Percentiles rank a stretch among this genome's conserved stretches.
These are phyloP conservation scores for Eucalyptus paniculata DNA, from an alignment of 345 rosid species.

Conservation along the genomic window DNA sequence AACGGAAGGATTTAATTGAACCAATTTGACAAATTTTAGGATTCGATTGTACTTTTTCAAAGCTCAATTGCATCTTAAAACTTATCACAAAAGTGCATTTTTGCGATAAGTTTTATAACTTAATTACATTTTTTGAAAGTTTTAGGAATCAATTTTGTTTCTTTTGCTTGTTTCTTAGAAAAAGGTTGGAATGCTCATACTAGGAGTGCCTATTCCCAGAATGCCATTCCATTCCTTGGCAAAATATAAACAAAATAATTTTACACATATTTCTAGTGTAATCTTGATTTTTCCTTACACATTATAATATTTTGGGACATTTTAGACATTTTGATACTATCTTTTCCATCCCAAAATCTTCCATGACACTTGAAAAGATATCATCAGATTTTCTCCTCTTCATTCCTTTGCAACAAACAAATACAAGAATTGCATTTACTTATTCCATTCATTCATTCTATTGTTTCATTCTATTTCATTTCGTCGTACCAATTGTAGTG, in stretches of 20 bases:
- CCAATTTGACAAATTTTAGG: no score
- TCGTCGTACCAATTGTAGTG: background rate
- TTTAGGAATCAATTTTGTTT: background rate
- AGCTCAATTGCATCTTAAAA: no score
- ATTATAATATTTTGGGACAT: no score
- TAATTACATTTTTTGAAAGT: no score
- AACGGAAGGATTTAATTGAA: fast-evolving
- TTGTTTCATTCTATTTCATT: background rate
- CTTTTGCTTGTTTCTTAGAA: background rate
- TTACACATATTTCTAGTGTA: background rate
- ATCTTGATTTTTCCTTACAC: background rate
- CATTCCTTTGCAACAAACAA: background rate
- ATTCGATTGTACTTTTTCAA: no score
- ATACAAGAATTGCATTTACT: background rate
- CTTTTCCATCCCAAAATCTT: background rate
- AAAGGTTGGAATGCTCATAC: background rate
- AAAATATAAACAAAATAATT: background rate
- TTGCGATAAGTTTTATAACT: no score
- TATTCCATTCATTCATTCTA: background rate
- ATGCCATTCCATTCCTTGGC: background rate
- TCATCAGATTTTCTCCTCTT: background rate
- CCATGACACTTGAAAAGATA: background rate
- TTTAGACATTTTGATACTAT: background rate
- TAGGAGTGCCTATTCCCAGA: background rate
- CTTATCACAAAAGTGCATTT: no score